Conservation (phyloP, 2,329 filamentous ascomycete species). For the Sclerotinia minor region DNA sequence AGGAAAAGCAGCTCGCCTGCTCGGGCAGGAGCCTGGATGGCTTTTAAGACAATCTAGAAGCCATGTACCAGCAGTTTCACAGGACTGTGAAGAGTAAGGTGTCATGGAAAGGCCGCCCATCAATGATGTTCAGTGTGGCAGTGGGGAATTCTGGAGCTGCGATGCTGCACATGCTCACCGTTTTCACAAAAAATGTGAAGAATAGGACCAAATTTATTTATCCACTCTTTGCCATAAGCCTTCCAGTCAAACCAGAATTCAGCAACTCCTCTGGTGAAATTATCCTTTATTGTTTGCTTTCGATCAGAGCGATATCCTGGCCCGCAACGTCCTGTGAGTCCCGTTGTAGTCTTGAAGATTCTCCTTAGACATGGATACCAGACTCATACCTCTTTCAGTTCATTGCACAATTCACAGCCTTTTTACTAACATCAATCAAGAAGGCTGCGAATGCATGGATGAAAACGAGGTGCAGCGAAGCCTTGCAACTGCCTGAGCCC, state of each 20-base stretch:
- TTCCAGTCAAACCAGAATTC: not conserved
- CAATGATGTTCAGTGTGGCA: not conserved
- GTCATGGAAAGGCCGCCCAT: not conserved
- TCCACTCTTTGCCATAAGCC: not conserved
- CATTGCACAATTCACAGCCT: not conserved
- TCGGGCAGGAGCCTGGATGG: not conserved
- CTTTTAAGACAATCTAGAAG: not conserved
- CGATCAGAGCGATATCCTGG: too few species aligned
- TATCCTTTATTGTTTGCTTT: not conserved
- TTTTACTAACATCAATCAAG: not conserved
- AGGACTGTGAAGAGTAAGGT: not conserved
- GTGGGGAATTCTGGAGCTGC: not conserved
- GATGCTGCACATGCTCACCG: not conserved
- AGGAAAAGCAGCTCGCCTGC: too few species aligned
- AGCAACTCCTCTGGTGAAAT: not conserved
- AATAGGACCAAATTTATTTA: not conserved
- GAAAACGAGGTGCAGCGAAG: not conserved
- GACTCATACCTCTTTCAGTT: too few species aligned
- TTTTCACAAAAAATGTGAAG: not conserved
- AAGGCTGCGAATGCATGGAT: not conserved
- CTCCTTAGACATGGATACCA: not conserved
- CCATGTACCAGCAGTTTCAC: not conserved
- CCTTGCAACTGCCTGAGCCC: not conserved
- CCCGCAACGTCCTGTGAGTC: not conserved
- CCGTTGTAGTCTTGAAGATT: not conserved